Evolutionary conservation across 148 eudicot genomes (phyloP), one percentile per base, ranked within the genome.

Genomic region (Persicaria maculosa): DNA sequence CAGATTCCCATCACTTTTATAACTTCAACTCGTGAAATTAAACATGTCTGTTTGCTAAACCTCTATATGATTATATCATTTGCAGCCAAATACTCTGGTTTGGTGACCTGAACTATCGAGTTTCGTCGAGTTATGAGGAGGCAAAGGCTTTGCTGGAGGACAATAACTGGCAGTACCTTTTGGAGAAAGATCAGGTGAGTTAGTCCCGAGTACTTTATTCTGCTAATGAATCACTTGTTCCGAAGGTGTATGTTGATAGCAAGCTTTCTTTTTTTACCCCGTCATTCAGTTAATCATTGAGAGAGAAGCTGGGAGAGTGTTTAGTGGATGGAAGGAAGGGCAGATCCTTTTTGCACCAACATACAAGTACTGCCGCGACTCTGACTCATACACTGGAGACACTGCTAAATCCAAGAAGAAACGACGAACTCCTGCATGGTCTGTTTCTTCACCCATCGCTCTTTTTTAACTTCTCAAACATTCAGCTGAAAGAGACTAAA

Each of bases 391-490:
- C 25, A 87, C 91, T 0, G 98, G 97, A 58, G 98, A 91, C 73
- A 87, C 78, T 9, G 75, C 74, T 15, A 91, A 91, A 71, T 88
- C 92, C 45, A 93, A 93, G 87, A 89, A 85, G 70, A 91, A 89
- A 79, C 78, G 98, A 12, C 79, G 97, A 54, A 91, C 97, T 5
- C 98, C 97, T 19, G 91, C 98, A 19, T 91, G 97, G 95, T 91
- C 76, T 61, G 14, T 72, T 68, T 46, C 36, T 47, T 10, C 50
- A 15, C 57, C 50, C 25, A 68, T 44, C 72, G 20, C 47, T 6
- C 50, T 16, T 68, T 40, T 0, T 43, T 20, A 10, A 44, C 5
- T 46, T 11, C 8, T 9, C 45, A 10, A 44, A 16, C 40, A 70
- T 46, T 44, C 11, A 22, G 69, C 5, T 36, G 45, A 64, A 64